phyloP scores from a whole-genome alignment of 345 rosid species.

The Aethionema arabicum region DNA sequence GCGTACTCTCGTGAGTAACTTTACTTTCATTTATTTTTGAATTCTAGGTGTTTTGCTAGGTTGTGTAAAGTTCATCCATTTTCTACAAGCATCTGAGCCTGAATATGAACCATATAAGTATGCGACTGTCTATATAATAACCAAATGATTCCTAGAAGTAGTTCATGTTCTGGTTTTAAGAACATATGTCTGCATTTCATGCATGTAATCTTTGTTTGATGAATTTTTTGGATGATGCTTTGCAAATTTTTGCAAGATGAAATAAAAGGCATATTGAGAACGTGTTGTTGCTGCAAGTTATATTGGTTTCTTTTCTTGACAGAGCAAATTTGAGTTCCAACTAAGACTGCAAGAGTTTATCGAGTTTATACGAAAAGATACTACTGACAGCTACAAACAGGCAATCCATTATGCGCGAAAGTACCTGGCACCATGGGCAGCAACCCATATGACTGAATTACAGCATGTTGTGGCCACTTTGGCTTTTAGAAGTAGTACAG shows the following conservation, averaged over 20 bases:
- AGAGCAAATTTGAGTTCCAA: slow-evolving; percentile 95
- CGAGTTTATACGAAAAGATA: slow-evolving; percentile 84
- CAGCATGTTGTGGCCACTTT: slow-evolving; percentile 77
- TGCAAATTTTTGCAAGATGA: background rate
- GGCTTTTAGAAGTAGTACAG: slow-evolving; percentile 83
- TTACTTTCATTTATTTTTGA: slow-evolving; percentile 16
- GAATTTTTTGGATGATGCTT: background rate
- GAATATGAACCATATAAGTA: background rate
- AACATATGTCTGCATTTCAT: slow-evolving; percentile 7
- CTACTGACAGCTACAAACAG: slow-evolving; percentile 59
- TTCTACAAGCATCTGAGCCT: background rate
- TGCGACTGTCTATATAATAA: background rate
- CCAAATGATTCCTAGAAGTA: slow-evolving; percentile 9
- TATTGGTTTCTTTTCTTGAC: slow-evolving; percentile 26
- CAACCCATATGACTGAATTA: slow-evolving; percentile 81
- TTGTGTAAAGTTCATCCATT: background rate
- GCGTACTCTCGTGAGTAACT: slow-evolving; percentile 8
- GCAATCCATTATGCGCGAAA: slow-evolving; percentile 85
- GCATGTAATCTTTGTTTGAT: background rate
- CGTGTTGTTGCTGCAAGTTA: background rate
- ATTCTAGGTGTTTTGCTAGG: background rate
- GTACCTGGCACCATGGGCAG: slow-evolving; percentile 86
- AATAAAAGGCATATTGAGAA: slow-evolving; percentile 3
- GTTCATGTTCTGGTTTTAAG: background rate
- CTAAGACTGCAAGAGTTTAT: slow-evolving; percentile 93